Percentiles rank a stretch among this genome's conserved stretches.
Conservation (phyloP, 257 asterid species). For the Catharanthus roseus region DNA sequence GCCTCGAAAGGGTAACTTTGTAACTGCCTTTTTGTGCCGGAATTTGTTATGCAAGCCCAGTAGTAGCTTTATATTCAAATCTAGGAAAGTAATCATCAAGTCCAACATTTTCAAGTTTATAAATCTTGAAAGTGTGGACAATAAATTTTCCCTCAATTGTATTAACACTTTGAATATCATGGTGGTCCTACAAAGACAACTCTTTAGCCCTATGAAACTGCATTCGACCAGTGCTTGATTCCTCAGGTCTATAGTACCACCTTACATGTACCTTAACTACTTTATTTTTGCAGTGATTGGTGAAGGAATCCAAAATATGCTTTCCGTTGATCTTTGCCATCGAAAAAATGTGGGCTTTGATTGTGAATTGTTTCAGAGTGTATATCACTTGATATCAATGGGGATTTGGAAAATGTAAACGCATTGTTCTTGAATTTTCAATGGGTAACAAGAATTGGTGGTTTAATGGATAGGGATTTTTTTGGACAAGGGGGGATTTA, state of each 20-base stretch:
- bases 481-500: constrained; percentile 5
- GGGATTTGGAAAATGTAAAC: constrained; percentile 12
- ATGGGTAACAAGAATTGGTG: not conserved
- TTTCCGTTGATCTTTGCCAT: constrained; percentile 49
- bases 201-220: constrained; percentile 63
- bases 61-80: constrained; percentile 48
- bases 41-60: no score
- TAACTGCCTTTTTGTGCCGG: no score
- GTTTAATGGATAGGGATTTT: not conserved
- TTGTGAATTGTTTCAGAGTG: no score
- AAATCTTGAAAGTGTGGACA: constrained; percentile 54
- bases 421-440: not conserved
- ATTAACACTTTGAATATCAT: constrained; percentile 37
- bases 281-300: constrained; percentile 51
- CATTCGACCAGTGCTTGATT: constrained; percentile 55
- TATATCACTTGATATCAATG: not conserved
- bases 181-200: constrained; percentile 54
- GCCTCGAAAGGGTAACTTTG: no score
- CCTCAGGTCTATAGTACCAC: constrained; percentile 78
- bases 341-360: constrained; percentile 9
- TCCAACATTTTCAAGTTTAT: constrained; percentile 45
- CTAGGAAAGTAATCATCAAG: constrained; percentile 54
- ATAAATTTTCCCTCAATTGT: no score
- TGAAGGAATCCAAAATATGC: constrained; percentile 40
- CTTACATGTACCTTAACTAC: constrained; percentile 45